Base-by-base conservation (phyloP, 208 protist genomes). In the Crithidia expoeki region DNA sequence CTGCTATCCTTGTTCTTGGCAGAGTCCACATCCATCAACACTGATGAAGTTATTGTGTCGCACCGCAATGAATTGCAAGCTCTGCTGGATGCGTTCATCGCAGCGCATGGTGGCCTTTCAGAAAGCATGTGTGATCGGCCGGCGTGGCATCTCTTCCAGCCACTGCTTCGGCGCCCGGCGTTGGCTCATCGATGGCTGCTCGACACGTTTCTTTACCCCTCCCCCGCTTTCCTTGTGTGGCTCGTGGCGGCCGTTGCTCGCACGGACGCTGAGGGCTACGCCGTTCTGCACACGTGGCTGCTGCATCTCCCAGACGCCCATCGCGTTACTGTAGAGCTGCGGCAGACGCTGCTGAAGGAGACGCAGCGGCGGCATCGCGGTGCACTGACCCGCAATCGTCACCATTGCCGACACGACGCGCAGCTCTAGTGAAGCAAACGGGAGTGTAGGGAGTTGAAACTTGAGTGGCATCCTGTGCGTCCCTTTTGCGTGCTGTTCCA, bases 341-440 rank as follows among this genome's bases (percentile, higher is more conserved):
- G 86, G 63, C 80, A 76, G n/a, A 71, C 88, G 62, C 74, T 85
- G 83, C 74, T 87, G 62, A 79, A 89, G 67, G 74, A 89, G 76
- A 83, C 88, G 76, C 83, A 92, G 83, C 79, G 85, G 16, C 80
- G 85, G 74, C 81, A 81, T 11, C 88, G 32, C 33, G 21, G 46
- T 51, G 46, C 46, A 7, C 5, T 23, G 5, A 7, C 10, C n/a
- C 46, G 46, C 46, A 9, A 51, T 7, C 46, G n/a, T 21, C 46
- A 21, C 17, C 46, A 51, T 23, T 19, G 21, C 12, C 46, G n/a
- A 14, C 46, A n/a, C n/a, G n/a, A n/a, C n/a, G n/a, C n/a, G n/a
- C n/a, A n/a, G n/a, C n/a, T n/a, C n/a, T n/a, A n/a, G n/a, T n/a
- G n/a, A n/a, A n/a, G n/a, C n/a, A n/a, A n/a, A n/a, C n/a, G n/a